Evolutionary conservation across 768 basidiomycete genomes (phyloP).

Genomic region (Phanerochaete sordida): DNA sequence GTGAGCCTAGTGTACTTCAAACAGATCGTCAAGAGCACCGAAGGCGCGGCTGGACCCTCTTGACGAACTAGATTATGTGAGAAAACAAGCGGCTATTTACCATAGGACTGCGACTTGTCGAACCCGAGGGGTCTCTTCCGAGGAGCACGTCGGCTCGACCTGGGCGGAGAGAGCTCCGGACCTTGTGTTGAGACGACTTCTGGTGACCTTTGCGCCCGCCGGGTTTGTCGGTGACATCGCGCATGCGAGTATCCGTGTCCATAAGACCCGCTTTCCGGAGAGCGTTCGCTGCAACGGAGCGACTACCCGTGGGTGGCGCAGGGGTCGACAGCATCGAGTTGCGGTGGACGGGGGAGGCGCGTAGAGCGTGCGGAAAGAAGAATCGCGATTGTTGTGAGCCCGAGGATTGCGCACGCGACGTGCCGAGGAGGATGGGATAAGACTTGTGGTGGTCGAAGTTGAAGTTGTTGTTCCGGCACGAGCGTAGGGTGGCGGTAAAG

Average conservation of each 20-base stretch:
- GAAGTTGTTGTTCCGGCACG: slow-evolving; percentile 1
- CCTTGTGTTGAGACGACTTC: slow-evolving; percentile 58
- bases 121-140: slow-evolving; percentile 41
- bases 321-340: slow-evolving; percentile 55
- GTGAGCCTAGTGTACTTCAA: slow-evolving; percentile 32
- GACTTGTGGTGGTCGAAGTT: slow-evolving; percentile 4
- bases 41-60: slow-evolving; percentile 4
- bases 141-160: slow-evolving; percentile 55
- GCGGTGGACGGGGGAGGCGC: neutral
- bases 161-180: slow-evolving; percentile 56
- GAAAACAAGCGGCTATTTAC: slow-evolving; percentile 57
- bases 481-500: slow-evolving; percentile 6
- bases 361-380: neutral
- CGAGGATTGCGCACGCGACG: neutral
- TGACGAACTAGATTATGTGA: slow-evolving; percentile 19
- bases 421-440: slow-evolving; percentile 1
- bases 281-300: slow-evolving; percentile 56
- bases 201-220: slow-evolving; percentile 69
- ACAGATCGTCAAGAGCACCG: slow-evolving; percentile 13
- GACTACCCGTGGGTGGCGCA: slow-evolving; percentile 54
- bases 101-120: slow-evolving; percentile 49
- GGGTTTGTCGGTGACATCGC: slow-evolving; percentile 63
- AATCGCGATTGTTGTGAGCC: neutral
- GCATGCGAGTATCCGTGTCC: slow-evolving; percentile 73
- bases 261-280: slow-evolving; percentile 72